phyloP scores from a whole-genome alignment of 2,329 filamentous ascomycete species.

The Pezicula rhizophila region DNA sequence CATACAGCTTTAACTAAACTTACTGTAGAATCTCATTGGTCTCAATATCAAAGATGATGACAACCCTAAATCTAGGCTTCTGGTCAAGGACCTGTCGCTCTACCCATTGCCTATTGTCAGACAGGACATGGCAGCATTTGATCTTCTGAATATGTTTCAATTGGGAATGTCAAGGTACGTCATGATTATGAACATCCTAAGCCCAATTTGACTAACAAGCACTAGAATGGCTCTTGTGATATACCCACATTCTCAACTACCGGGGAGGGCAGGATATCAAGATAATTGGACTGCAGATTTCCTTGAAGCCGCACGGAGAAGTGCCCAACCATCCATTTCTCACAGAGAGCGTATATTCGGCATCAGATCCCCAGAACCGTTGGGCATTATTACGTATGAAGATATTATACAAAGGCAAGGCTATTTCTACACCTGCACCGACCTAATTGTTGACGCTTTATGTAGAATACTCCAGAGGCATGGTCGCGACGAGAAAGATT shows the following conservation, averaged over 20 bases:
- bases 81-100: conserved; percentile 21
- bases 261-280: conserved; percentile 4
- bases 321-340: background rate
- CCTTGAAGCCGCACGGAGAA: conserved; percentile 9
- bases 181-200: background rate
- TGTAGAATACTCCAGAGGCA: conserved; percentile 18
- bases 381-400: conserved; percentile 25
- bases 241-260: conserved; percentile 6
- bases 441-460: background rate
- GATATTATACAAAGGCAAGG: conserved; percentile 16
- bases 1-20: background rate
- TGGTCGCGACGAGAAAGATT: conserved; percentile 19
- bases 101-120: conserved; percentile 23
- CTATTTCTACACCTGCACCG: background rate
- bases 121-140: conserved; percentile 20
- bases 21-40: conserved; percentile 17
- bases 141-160: conserved; percentile 24
- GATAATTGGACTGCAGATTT: conserved; percentile 13
- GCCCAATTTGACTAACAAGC: background rate
- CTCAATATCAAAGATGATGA: conserved; percentile 9
- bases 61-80: conserved; percentile 2
- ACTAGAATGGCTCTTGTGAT: conserved; percentile 22
- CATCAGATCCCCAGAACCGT: conserved; percentile 15
- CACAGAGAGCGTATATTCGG: conserved; percentile 8
- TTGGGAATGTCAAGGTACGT: conserved; percentile 21